Base-by-base conservation (phyloP, 345 rosid species). In the Dovyalis caffra region DNA sequence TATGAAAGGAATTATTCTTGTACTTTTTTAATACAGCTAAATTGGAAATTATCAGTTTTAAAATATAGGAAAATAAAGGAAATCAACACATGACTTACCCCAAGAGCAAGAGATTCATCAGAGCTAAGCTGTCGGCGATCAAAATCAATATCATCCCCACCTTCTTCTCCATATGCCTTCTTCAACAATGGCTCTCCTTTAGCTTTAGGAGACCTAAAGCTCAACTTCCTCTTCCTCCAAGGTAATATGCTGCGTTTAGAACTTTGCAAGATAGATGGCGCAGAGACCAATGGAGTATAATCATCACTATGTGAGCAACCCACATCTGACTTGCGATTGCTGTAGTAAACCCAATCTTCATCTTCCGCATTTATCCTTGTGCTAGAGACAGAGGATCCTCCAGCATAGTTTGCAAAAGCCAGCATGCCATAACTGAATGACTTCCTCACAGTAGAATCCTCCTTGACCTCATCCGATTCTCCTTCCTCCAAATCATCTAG, bases 111-210 rank as follows among this genome's bases (percentile, higher is more conserved):
- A 69, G 87, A 77, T 75, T 91, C 98, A 83, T 95, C 98, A 7
- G 97, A 90, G 77, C 92, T 86, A 66, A 95, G 96, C 80, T 91
- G 96, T 60, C 98, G 87, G 12, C 99, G 97, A 78, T 90, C 94
- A 87, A 74, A 91, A 88, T 95, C 99, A 73, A 95, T 95, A 78
- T 95, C 99, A 86, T 93, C 99, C n/a, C 99, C 99, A 6, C 99
- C 99, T 64, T 95, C 98, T 87, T 95, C 98, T 56, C 88, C 93
- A 80, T 91, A 85, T 9, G 87, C 96, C 85, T 91, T 92, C 76
- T 92, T 95, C 76, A 95, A 83, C 88, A 95, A 82, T 21, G 99
- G 97, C 80, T 95, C 98, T 14, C 98, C 96, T 87, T 86, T 91
- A 66, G 86, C 86, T 82, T 93, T 93, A 31, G 91, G 84, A 78